Evolutionary conservation across 1,284 basidiomycete genomes (phyloP), one percentile per base, ranked within the genome.

Genomic region (Papiliotrema nemorosa): DNA sequence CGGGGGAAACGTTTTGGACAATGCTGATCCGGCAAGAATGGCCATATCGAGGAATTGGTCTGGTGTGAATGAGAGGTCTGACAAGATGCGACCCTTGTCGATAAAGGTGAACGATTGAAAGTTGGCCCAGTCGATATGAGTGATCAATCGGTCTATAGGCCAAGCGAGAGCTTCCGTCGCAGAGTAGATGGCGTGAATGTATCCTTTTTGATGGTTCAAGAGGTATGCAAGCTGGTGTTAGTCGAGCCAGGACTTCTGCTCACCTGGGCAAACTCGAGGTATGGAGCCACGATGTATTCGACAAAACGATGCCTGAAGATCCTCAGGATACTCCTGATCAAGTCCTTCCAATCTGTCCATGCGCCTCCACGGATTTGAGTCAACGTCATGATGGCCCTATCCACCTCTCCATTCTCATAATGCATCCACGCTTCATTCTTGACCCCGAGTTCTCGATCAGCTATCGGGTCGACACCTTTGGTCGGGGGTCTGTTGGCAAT

Each of bases 31-130:
- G 34, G 93, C 84, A 34, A 99, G 81, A 59, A 99, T 87, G 20
- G 85, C 87, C 56, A 92, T 81, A 72, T 99, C 94, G 58, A 98
- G 84, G 77, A 98, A 96, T 70, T 97, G 92, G 67, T 97, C 92
- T 60, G 91, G 85, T 31, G 73, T 81, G 46, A 97, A 68, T 7
- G 79, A 81, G 26, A 97, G 81, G 62, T 96, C 91, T 41, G 70
- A 75, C 52, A 94, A 73, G 55, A 98, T 80, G 26, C 79, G 75
- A 25, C 82, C 80, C 73, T 97, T 98, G 51, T 89, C 87, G 37
- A 86, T 83, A 71, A 82, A 97, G 14, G 85, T 86, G 77, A 98
- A 94, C 2, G 84, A 81, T 1, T 86, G 84, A 41, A 78, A 50
- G 29, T 82, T 81, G 49, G 79, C 77, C 61, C 89, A 84, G 76